Evolutionary conservation across 306 rosid species (phyloP).

Genomic region (Cercis canadensis): DNA sequence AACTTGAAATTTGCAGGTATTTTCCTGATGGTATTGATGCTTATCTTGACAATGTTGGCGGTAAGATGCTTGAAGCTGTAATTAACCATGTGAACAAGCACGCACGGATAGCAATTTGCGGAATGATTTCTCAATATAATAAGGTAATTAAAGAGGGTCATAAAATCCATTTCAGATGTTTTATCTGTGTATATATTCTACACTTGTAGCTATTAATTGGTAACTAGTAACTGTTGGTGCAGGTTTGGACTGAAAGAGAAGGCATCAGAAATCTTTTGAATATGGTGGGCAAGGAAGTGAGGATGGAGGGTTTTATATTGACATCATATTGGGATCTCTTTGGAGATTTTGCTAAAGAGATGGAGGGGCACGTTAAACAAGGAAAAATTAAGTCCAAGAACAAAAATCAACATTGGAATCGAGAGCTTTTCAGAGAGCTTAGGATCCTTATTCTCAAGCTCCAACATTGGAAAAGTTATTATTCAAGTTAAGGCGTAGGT

Average conservation of each 20-base stretch:
- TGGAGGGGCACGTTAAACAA: conserved; percentile 55
- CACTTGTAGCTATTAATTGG: no score
- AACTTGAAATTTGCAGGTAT: conserved; percentile 37
- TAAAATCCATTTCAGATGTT: no score
- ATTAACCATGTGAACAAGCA: conserved; percentile 68
- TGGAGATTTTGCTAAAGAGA: conserved; percentile 59
- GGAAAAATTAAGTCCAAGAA: conserved; percentile 56
- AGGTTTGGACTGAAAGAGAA: conserved; percentile 72
- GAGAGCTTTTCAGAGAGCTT: conserved; percentile 58
- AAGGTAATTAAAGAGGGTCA: conserved; percentile 51
- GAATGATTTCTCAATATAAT: conserved; percentile 70
- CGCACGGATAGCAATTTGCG: conserved; percentile 64
- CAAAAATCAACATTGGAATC: conserved; percentile 51
- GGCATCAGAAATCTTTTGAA: conserved; percentile 69
- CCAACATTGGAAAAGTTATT: conserved; percentile 62
- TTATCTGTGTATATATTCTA: no score
- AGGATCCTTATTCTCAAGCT: conserved; percentile 55
- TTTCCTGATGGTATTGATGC: conserved; percentile 72
- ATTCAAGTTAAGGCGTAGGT: conserved; percentile 50
- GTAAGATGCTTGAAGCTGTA: conserved; percentile 69
- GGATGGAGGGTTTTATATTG: conserved; percentile 64
- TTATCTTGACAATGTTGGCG: conserved; percentile 77
- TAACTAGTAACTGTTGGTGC: no score
- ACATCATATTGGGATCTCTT: conserved; percentile 54
- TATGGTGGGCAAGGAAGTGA: conserved; percentile 67